phyloP scores from a whole-genome alignment of 2,329 filamentous ascomycete genomes.

The Exophiala calicioides region DNA sequence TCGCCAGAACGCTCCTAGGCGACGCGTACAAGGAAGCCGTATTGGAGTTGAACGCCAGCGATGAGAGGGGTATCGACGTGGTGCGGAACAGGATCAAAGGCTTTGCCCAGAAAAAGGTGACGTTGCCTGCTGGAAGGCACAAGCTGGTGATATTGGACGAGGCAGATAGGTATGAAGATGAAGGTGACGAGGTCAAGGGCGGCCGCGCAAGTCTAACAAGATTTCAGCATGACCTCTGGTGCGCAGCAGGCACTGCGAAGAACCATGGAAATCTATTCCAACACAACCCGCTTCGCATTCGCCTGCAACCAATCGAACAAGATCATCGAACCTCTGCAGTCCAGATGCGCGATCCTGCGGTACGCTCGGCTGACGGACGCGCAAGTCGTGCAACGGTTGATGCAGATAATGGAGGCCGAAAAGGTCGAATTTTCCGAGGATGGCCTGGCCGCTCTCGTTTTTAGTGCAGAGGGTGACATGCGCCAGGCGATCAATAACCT shows the following conservation, averaged over 20 bases:
- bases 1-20: constrained; percentile 87
- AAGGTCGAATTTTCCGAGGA: constrained; percentile 89
- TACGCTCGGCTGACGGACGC: constrained; percentile 90
- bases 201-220: constrained; percentile 14
- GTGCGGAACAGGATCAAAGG: constrained; percentile 97
- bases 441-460: constrained; percentile 91
- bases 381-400: constrained; percentile 84
- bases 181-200: neutral
- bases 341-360: constrained; percentile 90
- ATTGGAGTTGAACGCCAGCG: constrained; percentile 91
- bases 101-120: constrained; percentile 98
- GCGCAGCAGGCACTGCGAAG: constrained; percentile 91
- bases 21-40: constrained; percentile 97
- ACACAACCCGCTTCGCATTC: constrained; percentile 95
- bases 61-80: constrained; percentile 96
- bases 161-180: constrained; percentile 68
- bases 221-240: constrained; percentile 81
- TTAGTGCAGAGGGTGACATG: constrained; percentile 98
- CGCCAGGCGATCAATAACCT: constrained; percentile 98
- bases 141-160: constrained; percentile 98
- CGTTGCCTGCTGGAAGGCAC: constrained; percentile 82
- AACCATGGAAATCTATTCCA: constrained; percentile 98
- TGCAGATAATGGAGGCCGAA: constrained; percentile 92
- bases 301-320: constrained; percentile 99
- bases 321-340: constrained; percentile 98